These are phyloP conservation scores for Aureobasidium sp. DNA, from an alignment of 2,329 filamentous ascomycete genomes.

Conservation along the genomic window DNA sequence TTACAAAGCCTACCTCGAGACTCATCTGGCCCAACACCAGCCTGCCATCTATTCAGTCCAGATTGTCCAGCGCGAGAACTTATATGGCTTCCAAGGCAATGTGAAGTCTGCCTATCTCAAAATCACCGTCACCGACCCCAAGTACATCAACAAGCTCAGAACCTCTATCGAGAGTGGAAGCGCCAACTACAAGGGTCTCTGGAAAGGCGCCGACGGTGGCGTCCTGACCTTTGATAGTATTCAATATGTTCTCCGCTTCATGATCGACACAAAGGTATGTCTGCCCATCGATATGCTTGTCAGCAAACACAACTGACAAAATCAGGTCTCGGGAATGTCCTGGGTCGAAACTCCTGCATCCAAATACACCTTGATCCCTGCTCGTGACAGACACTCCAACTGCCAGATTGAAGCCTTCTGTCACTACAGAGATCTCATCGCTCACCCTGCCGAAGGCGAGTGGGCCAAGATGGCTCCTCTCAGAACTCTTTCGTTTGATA, in stretches of 20 bases:
- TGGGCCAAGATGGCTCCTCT: conserved; percentile 98
- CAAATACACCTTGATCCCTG: conserved; percentile 62
- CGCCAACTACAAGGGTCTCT: conserved; percentile 86
- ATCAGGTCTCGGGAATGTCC: conserved; percentile 81
- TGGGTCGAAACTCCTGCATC: conserved; percentile 81
- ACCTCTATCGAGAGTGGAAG: conserved; percentile 63
- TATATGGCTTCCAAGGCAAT: conserved; percentile 92
- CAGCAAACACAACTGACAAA: not conserved
- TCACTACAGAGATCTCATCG: conserved; percentile 72
- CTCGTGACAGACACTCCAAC: conserved; percentile 68
- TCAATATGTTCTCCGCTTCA: conserved; percentile 89
- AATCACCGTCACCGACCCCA: conserved; percentile 85
- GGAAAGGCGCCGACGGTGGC: conserved; percentile 61
- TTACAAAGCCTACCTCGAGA: conserved; percentile 75
- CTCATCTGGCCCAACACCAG: conserved; percentile 63
- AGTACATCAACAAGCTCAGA: conserved; percentile 68
- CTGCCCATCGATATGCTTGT: not conserved
- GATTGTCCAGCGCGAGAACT: conserved; percentile 77
- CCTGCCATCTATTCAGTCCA: conserved; percentile 71
- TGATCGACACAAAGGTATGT: conserved; percentile 83
- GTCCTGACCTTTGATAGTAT: conserved; percentile 94
- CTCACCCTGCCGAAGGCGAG: conserved; percentile 85
- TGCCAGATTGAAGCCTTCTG: conserved; percentile 93
- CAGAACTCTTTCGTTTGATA: conserved; percentile 91
- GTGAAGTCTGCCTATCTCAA: conserved; percentile 86